Evolutionary conservation across 257 asterid species (phyloP), one percentile per base, ranked within the genome.

Genomic region (Catharanthus roseus): DNA sequence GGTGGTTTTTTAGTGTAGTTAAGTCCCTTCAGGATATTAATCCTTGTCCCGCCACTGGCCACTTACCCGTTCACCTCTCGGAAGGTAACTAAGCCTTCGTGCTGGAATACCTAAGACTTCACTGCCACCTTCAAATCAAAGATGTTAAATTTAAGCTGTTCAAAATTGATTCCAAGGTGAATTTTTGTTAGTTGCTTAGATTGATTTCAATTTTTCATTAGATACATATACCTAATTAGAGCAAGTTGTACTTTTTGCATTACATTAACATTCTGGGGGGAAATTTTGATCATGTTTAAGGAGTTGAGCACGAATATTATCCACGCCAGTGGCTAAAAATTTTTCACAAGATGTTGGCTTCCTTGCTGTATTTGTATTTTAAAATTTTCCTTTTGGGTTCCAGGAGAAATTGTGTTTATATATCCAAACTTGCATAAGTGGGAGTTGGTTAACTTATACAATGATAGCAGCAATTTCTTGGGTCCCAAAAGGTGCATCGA

Each of bases 391-490:
- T 34, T 36, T 62, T 34, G 21, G 47, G 34, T 11, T 68, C 19
- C 67, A 19, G 65, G 42, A 10, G 65, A 31, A 15, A 29, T 29
- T 60, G 39, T 31, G 65, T 31, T 16, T 38, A 41, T 60, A 5
- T 28, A 5, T 16, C 42, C 21, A 28, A 34, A 38, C 2, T 11
- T 33, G 45, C 44, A 61, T 34, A 33, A 18, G 44, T 7, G 24
- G 28, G 67, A 19, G 47, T 18, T 62, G 15, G 5, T 62, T 21
- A 62, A 24, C 21, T 34, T 34, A 55, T 62, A 90, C 39, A 75
- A 92, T 93, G 98, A 90, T 89, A 62, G 64, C 96, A 26, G 85
- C 91, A 12, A 77, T 93, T 71, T 89, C 93, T 4, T 93, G 96
- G 97, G 66, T 93, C 58, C 96, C 97, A 1, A 87, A 93, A 77